Conservation (phyloP, 805 yeast species). For the Brettanomyces bruxellensis region DNA sequence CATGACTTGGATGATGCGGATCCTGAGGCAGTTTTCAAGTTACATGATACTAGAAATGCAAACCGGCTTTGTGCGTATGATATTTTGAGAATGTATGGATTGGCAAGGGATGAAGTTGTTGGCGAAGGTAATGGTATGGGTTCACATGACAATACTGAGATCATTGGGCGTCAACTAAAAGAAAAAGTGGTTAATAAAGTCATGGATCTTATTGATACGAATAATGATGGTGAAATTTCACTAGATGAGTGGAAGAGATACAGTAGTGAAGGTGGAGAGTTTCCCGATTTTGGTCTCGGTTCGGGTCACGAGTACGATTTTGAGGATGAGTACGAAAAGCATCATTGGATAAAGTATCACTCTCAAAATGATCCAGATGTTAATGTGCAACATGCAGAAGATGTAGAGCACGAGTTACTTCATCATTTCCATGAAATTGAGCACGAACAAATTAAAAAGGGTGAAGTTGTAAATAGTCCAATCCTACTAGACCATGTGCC, state of each 20-base stretch:
- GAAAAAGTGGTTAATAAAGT: slow-evolving; percentile 48
- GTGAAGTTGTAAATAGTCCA: slow-evolving; percentile 7
- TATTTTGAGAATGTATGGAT: slow-evolving; percentile 74
- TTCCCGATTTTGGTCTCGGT: slow-evolving; percentile 91
- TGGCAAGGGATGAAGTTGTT: slow-evolving; percentile 58
- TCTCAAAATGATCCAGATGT: slow-evolving; percentile 77
- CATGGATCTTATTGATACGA: slow-evolving; percentile 51
- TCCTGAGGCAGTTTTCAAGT: slow-evolving; percentile 62
- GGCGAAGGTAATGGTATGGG: slow-evolving; percentile 94
- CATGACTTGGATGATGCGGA: slow-evolving; percentile 72
- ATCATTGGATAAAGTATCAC: slow-evolving; percentile 85
- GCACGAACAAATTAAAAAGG: slow-evolving; percentile 9
- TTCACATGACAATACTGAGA: slow-evolving; percentile 55
- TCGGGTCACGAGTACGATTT: slow-evolving; percentile 85
- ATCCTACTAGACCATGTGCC: slow-evolving; percentile 9
- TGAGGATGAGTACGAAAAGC: slow-evolving; percentile 88
- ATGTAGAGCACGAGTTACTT: slow-evolving; percentile 75
- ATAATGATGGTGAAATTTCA: slow-evolving; percentile 56
- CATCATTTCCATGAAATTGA: slow-evolving; percentile 85
- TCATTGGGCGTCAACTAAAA: slow-evolving; percentile 45
- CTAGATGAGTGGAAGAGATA: slow-evolving; percentile 64
- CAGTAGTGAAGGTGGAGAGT: slow-evolving; percentile 51
- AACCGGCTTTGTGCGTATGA: slow-evolving; percentile 52
- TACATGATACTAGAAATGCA: slow-evolving; percentile 64
- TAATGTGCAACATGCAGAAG: slow-evolving; percentile 73